These are phyloP conservation scores for Claviceps humidiphila DNA, from an alignment of 2,329 filamentous ascomycete species.

Conservation along the genomic window DNA sequence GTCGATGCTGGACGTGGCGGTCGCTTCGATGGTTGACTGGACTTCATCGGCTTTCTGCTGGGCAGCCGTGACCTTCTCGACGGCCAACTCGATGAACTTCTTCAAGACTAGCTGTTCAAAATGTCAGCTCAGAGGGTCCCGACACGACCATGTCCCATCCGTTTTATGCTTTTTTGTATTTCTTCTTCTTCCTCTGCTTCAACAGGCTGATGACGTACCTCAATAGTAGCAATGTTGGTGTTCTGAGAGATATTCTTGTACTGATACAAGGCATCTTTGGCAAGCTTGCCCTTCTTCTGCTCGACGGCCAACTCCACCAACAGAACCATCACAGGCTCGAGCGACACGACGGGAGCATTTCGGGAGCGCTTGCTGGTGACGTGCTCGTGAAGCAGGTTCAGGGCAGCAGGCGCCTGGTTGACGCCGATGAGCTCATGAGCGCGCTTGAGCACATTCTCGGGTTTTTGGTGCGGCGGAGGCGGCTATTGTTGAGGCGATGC, in stretches of 20 bases:
- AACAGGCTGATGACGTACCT: slow-evolving; percentile 40
- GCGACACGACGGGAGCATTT: slow-evolving; percentile 87
- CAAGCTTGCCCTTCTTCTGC: slow-evolving; percentile 93
- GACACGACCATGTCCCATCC: neutral
- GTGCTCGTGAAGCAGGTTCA: slow-evolving; percentile 96
- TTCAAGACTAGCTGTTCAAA: slow-evolving; percentile 66
- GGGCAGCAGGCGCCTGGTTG: slow-evolving; percentile 79
- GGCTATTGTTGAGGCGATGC: slow-evolving; percentile 40
- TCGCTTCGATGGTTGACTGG: slow-evolving; percentile 72
- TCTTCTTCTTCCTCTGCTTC: neutral
- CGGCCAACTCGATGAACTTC: slow-evolving; percentile 94
- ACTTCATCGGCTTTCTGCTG: slow-evolving; percentile 94
- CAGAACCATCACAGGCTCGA: slow-evolving; percentile 97
- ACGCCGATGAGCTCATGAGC: slow-evolving; percentile 98
- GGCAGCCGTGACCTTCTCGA: slow-evolving; percentile 88
- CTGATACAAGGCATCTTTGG: slow-evolving; percentile 97
- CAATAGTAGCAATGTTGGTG: slow-evolving; percentile 95
- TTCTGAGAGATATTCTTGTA: slow-evolving; percentile 99
- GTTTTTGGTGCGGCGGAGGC: slow-evolving; percentile 92
- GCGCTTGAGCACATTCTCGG: slow-evolving; percentile 98
- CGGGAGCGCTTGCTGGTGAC: slow-evolving; percentile 96
- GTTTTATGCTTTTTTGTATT: neutral
- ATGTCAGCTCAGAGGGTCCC: slow-evolving; percentile 7
- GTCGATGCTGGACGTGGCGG: slow-evolving; percentile 60
- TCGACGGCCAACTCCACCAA: slow-evolving; percentile 95